phyloP scores from a whole-genome alignment of 371 early-diverging fungal species.

The Mucor piriformis region DNA sequence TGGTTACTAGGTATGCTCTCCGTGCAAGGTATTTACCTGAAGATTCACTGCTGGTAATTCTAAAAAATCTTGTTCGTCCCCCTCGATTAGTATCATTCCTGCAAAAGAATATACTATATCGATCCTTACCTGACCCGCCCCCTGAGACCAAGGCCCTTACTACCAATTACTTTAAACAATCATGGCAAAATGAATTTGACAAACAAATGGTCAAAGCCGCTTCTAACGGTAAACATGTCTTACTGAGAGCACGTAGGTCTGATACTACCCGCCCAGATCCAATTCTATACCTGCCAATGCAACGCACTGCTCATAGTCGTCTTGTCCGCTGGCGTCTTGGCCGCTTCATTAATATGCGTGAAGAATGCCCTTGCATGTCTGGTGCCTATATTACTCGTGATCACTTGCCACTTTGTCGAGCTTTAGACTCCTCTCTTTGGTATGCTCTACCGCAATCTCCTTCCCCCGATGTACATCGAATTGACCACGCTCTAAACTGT shows the following conservation, averaged over 20 bases:
- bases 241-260: not conserved
- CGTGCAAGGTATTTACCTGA: not conserved
- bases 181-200: not conserved
- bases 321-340: conserved; percentile 13
- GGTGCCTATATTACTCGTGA: not conserved
- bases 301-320: not conserved
- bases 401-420: not conserved
- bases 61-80: not conserved
- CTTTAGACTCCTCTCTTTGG: not conserved
- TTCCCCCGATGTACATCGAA: not conserved
- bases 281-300: not conserved
- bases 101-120: not conserved
- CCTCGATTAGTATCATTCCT: not conserved
- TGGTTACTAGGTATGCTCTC: not conserved
- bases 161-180: no score
- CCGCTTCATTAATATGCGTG: conserved; percentile 1
- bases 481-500: not conserved
- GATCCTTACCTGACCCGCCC: not conserved
- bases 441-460: not conserved
- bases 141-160: not conserved
- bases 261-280: not conserved
- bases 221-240: not conserved
- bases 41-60: not conserved
- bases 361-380: not conserved
- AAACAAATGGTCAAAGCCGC: not conserved